Base-by-base conservation (phyloP, 345 rosid genomes). In the Abelmoschus esculentus region DNA sequence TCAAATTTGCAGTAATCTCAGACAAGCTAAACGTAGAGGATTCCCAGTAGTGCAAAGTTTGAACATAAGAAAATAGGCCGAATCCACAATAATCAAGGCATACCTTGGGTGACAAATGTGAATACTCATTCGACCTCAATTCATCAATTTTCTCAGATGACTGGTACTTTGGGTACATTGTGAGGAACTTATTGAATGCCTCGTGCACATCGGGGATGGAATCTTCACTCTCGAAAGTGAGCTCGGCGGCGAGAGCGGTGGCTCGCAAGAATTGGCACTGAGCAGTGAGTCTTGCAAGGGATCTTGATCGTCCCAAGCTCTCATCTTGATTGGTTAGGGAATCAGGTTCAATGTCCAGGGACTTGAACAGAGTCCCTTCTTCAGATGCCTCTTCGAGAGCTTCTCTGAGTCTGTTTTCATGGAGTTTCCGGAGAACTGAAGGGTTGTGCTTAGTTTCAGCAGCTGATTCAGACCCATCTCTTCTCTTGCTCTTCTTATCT, bases 1-100 rank as follows among this genome's bases (percentile, higher is more conserved):
- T 89, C 79, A 96, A 80, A 82, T 96, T 96, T 5, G 96, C 97
- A 82, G 93, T 90, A 70, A 96, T 87, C 76, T 96, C 97, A 36
- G 97, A 89, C 77, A 96, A 85, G 81, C 95, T 90, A 89, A 96
- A 96, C 18, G 98, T 90, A 29, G 93, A 96, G 61, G 99, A 87
- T 62, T 96, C 99, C 98, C 99, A 96, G 70, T 92, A 86, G 77
- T 92, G 97, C 82, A 89, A 63, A 17, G 89, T 89, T 64, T 96
- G 99, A 59, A 92, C 83, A 85, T 86, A 92, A 0, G 98, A 92
- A 78, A 96, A 96, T 15, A 96, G 80, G 67, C 98, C 99, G 61
- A 90, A 96, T 64, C 99, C 99, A 71, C 98, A 92, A 64, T 90
- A 96, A 80, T 96, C 99, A 69, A 96, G 98, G 84, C 98, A 96